Base-by-base conservation (phyloP, 495 filamentous ascomycete genomes). In the Penicillium desertorum region DNA sequence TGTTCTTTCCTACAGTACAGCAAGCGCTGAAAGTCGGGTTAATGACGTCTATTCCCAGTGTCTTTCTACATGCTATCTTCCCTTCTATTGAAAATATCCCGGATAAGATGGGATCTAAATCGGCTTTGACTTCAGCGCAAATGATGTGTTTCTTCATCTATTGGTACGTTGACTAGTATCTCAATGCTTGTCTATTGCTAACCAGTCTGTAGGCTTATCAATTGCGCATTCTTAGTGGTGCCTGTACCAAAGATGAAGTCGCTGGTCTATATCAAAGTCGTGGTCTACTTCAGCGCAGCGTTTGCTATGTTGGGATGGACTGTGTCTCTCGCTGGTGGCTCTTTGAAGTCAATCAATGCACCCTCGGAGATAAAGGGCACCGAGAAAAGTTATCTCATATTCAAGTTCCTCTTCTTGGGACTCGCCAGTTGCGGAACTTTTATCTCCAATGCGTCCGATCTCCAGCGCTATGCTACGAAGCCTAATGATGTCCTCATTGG, bases 391-490 rank as follows among this genome's bases (percentile, higher is more conserved):
- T 75, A 65, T 60, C 51, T 72, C 36, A 65, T 73, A 11, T 58
- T 67, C 32, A 70, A 66, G 5, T 73, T 72, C 65, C 56, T 75
- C n/a, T 66, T 67, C n/a, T 48, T 72, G 17, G 71, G 69, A 5
- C 63, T 68, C 30, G 72, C 71, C 16, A 71, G 66, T 52, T 71
- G 66, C 43, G 72, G 63, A 9, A 79, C 75, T 1, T 82, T 82
- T 63, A 77, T 79, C 12, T 79, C 75, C 47, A 73, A 83, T 55
- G 66, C 79, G 4, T 77, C 73, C 43, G 80, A 82, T 63, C 50
- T 67, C 16, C 71, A 72, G 44, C 59, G 72, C 9, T 75, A 75
- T 51, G 66, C 72, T 16, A 61, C 45, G 10, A 65, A 62, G 44
- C 72, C 72, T 1, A 71, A 64, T 41, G 70, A 75, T 58, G 69